A percentile compares a stretch with the other conserved stretches of the same genome.
Evolutionary conservation across 1,284 basidiomycete genomes (phyloP).

Genomic region (Naganishia cerealis): DNA sequence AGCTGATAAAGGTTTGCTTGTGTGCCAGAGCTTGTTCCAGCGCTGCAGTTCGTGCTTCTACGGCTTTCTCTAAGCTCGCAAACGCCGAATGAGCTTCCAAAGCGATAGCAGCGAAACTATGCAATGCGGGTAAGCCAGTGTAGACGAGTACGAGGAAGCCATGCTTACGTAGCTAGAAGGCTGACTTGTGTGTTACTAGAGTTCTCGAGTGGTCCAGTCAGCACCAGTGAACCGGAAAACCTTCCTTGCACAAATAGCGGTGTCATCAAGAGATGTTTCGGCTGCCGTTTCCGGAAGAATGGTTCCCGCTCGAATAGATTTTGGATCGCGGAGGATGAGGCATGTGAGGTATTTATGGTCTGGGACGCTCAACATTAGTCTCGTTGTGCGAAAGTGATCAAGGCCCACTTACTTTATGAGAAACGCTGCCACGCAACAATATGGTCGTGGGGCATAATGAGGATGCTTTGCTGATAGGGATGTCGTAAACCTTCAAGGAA

Average conservation of each 20-base stretch:
- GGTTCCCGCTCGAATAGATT: constrained; percentile 27
- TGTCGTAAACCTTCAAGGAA: constrained; percentile 16
- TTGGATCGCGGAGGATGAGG: constrained; percentile 1
- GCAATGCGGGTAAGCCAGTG: neutral
- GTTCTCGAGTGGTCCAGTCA: constrained; percentile 11
- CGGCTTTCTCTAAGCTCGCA: constrained; percentile 29
- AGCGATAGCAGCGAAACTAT: constrained; percentile 34
- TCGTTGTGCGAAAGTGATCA: neutral
- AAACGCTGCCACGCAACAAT: constrained; percentile 18
- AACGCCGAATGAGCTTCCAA: constrained; percentile 31
- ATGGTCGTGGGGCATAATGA: constrained; percentile 24
- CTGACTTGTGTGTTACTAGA: constrained; percentile 30
- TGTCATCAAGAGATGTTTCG: constrained; percentile 24
- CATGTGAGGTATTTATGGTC: constrained; percentile 18
- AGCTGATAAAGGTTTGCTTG: constrained; percentile 44
- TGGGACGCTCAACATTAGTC: neutral
- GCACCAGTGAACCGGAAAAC: constrained; percentile 26
- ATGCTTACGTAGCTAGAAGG: constrained; percentile 31
- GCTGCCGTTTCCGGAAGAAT: constrained; percentile 12
- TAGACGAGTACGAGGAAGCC: neutral
- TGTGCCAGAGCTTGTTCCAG: constrained; percentile 33
- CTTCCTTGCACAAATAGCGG: constrained; percentile 31
- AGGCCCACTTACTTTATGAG: constrained; percentile 15
- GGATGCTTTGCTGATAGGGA: constrained; percentile 28
- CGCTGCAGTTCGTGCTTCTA: constrained; percentile 29